A percentile compares a stretch with the other conserved stretches of the same genome.
These are phyloP conservation scores for Polysphondylium violaceum DNA, from an alignment of 78 protist genomes.

Conservation along the genomic window DNA sequence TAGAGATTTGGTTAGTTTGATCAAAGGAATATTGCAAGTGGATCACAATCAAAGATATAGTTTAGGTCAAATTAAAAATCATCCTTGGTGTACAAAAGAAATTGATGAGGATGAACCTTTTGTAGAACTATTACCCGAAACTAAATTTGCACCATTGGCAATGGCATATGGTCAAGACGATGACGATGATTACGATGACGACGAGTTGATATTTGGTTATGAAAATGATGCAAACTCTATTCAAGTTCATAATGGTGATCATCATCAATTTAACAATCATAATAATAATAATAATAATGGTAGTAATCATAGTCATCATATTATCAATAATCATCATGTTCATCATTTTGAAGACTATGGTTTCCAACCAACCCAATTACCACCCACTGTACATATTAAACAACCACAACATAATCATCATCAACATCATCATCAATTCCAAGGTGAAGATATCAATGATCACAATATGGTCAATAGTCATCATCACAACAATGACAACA, in stretches of 20 bases:
- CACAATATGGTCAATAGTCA: neutral
- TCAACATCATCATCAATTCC: neutral
- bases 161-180: constrained; percentile 67
- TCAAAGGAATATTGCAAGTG: constrained; percentile 66
- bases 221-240: constrained; percentile 44
- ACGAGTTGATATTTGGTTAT: constrained; percentile 65
- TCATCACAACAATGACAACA: neutral
- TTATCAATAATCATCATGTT: neutral
- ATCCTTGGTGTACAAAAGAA: constrained; percentile 63
- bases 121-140: constrained; percentile 30
- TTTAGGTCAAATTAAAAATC: constrained; percentile 72
- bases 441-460: neutral
- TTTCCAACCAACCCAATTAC: constrained; percentile 26
- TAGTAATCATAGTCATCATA: neutral
- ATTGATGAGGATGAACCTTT: constrained; percentile 33
- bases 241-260: neutral
- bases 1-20: constrained; percentile 31
- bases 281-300: neutral
- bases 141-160: constrained; percentile 59
- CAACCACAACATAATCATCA: neutral
- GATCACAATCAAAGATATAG: constrained; percentile 78
- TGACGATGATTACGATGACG: constrained; percentile 36
- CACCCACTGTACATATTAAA: constrained; percentile 18
- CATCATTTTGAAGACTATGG: neutral
- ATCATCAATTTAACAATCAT: neutral